Evolutionary conservation across 352 stramenopile species (phyloP), one percentile per base, ranked within the genome.

Genomic region (Globisporangium solare): DNA sequence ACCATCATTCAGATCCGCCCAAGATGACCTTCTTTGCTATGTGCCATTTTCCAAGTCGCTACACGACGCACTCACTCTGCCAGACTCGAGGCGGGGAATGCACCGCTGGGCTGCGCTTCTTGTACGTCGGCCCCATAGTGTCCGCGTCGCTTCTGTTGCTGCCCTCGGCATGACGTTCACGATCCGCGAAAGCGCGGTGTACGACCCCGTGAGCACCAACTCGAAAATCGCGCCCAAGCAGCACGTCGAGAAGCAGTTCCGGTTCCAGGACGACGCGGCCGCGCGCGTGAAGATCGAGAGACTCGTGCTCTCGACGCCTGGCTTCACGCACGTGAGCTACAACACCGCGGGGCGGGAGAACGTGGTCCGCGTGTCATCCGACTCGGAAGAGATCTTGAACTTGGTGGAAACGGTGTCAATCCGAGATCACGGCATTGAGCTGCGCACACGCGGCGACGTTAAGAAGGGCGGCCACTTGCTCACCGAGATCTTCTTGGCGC

Each of bases 251-350:
- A 64, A 64, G 37, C 58, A 59, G 20, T 64, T 58, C 37, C 51
- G 51, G 11, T 41, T 64, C 45, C 42, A 51, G 10, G 51, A 51
- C n/a, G 52, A 64, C 21, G 18, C 3, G 2, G 43, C 27, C 3
- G 22, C 58, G 15, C 39, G 42, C 2, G 32, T 20, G 18, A 51
- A 54, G 47, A 47, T 74, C 53, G 48, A 62, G 17, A 52, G 41
- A 11, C 54, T 74, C 39, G 45, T 60, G 31, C 41, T 74, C 12
- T 55, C 49, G 13, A 53, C 53, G 11, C 66, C 66, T 2, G 66
- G 66, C 10, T 53, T 71, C 51, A 71, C 63, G 17, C 64, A 61
- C 50, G 59, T 74, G 47, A 68, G 39, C 39, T 72, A 60, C 46
- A 61, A 64, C 39, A 48, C 51, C 4, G 7, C 47, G n/a, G 60